Conservation (phyloP, 2,329 filamentous ascomycete genomes). For the Aspergillus calidoustus region DNA sequence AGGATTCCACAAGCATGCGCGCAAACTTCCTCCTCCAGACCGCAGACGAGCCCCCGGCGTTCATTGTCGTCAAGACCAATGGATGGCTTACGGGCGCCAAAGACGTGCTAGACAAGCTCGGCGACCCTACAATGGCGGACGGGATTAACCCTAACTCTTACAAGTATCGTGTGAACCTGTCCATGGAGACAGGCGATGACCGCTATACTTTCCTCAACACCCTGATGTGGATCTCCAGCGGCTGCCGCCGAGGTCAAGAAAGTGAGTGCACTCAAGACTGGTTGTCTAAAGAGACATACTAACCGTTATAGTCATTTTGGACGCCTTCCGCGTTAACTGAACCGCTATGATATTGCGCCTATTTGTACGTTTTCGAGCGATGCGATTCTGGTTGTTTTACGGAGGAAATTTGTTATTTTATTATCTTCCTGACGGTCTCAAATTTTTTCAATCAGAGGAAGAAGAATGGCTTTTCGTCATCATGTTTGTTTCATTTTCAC, state of each 20-base stretch:
- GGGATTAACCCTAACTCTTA: conserved; percentile 54
- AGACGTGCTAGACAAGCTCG: conserved; percentile 54
- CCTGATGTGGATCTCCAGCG: conserved; percentile 56
- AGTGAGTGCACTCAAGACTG: conserved; percentile 33
- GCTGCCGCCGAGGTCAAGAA: conserved; percentile 52
- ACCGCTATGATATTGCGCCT: conserved; percentile 22
- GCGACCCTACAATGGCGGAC: conserved; percentile 50
- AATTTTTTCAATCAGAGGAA: background rate
- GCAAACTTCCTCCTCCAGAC: conserved; percentile 56
- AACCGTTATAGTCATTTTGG: conserved; percentile 30
- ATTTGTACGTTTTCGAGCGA: conserved; percentile 31
- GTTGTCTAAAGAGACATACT: conserved; percentile 11
- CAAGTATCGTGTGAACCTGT: conserved; percentile 53
- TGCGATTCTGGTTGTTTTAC: conserved; percentile 26
- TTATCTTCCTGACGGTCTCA: conserved; percentile 6
- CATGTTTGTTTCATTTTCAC: background rate
- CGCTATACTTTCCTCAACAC: conserved; percentile 56
- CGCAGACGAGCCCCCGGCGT: conserved; percentile 55
- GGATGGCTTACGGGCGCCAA: conserved; percentile 56
- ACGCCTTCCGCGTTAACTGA: conserved; percentile 34
- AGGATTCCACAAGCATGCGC: conserved; percentile 52
- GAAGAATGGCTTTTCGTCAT: background rate
- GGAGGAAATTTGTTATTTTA: conserved; percentile 26
- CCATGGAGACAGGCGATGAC: conserved; percentile 56
- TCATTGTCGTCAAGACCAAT: conserved; percentile 51